Evolutionary conservation across 208 protist species (phyloP), one percentile per base, ranked within the genome.

Genomic region (Perkinsela sp.): DNA sequence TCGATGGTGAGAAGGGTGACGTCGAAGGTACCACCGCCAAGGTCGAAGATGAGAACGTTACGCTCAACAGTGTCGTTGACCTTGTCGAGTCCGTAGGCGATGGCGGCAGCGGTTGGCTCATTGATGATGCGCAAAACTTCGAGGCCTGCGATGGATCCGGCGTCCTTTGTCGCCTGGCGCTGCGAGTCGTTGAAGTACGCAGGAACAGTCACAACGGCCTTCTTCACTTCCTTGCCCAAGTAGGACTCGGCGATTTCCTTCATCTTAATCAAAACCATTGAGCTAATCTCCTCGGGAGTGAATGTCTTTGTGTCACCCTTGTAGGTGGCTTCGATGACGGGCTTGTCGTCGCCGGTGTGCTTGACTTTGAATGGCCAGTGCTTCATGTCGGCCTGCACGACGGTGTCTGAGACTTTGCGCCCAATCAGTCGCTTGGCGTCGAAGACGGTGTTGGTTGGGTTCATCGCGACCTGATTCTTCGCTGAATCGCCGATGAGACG

Each of bases 151-250:
- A 98, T 97, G 1, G 72, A 70, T 32, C 90, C 95, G 15, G 96
- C 96, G 67, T 94, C 93, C 78, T 97, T 97, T 2, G 95, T 98
- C 1, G 94, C 85, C 76, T 93, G 80, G 65, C 96, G 81, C 84
- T 99, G 96, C 1, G 82, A 72, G 69, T 98, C 96, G 79, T 96
- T 97, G 78, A 99, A 99, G 79, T 97, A 97, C n/a, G 95, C 95
- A 13, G 96, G 96, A n/a, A 97, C 94, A 16, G 95, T 98, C 67
- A 98, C 81, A 31, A 98, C 95, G 0, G 94, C 95, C 71, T 95
- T 82, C 70, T 74, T 89, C 32, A 98, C 90, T 28, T 72, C 30
- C 68, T 89, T 74, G 32, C 92, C 90, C 0, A 91, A 67, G 74
- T 89, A 77, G 28, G 69, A 69, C 79, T 98, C 93, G 16, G 97